Percentiles rank a stretch among this genome's conserved stretches.
phyloP scores from a whole-genome alignment of 2,329 filamentous ascomycete genomes.

The Diaporthe velutina region DNA sequence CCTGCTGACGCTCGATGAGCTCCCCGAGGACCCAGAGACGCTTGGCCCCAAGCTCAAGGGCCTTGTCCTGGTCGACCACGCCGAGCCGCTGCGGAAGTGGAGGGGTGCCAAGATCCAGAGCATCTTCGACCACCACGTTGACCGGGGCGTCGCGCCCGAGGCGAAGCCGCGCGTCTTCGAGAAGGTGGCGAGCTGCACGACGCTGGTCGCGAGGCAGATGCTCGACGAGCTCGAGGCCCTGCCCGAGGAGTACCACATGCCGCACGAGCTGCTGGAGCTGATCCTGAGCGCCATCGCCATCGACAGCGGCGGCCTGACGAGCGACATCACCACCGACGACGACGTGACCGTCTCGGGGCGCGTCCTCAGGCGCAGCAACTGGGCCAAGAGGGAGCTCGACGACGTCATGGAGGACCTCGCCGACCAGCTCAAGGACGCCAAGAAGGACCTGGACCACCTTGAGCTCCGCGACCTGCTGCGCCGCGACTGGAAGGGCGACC shows the following conservation, averaged over 20 bases:
- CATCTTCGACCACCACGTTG: conserved; percentile 61
- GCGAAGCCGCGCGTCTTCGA: conserved; percentile 59
- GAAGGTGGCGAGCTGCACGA: conserved; percentile 58
- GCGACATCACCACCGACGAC: conserved; percentile 49
- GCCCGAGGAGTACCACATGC: conserved; percentile 59
- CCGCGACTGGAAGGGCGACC: conserved; percentile 61
- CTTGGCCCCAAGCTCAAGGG: conserved; percentile 56
- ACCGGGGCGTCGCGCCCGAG: conserved; percentile 54
- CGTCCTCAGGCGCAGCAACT: conserved; percentile 56
- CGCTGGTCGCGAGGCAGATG: conserved; percentile 60
- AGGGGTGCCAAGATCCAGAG: conserved; percentile 55
- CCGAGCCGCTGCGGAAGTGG: conserved; percentile 57
- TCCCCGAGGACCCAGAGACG: conserved; percentile 60
- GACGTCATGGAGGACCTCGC: conserved; percentile 57
- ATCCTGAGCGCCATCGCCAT: conserved; percentile 61
- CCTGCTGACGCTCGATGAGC: conserved; percentile 59
- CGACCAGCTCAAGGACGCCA: conserved; percentile 54
- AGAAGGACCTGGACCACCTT: conserved; percentile 57
- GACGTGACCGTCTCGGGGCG: conserved; percentile 54
- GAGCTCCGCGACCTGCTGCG: conserved; percentile 58
- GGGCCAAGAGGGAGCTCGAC: conserved; percentile 52
- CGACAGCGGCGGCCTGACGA: conserved; percentile 56
- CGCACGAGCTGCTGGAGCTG: conserved; percentile 61
- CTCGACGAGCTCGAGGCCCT: conserved; percentile 58
- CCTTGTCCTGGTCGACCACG: conserved; percentile 61